These are phyloP conservation scores for Crepidotus variabilis DNA, from an alignment of 768 basidiomycete species.

Conservation along the genomic window DNA sequence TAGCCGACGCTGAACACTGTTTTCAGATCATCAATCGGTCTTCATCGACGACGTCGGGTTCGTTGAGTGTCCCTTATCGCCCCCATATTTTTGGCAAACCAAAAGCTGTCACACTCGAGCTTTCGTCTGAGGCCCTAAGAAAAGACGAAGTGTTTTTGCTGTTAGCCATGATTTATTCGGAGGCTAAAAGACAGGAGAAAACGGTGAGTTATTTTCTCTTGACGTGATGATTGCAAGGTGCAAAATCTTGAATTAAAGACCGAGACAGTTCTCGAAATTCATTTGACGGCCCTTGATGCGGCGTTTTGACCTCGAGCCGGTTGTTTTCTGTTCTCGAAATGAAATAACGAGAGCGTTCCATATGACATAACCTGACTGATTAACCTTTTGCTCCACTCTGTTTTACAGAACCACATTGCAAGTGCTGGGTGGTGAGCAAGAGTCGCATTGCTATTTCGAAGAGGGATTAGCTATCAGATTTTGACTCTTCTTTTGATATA, in stretches of 20 bases:
- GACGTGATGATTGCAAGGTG: background rate
- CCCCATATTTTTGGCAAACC: slow-evolving; percentile 45
- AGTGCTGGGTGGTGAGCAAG: background rate
- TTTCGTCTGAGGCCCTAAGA: slow-evolving; percentile 35
- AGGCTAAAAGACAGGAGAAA: slow-evolving; percentile 34
- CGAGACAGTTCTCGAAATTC: background rate
- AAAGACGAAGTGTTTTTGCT: slow-evolving; percentile 39
- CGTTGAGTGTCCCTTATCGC: slow-evolving; percentile 41
- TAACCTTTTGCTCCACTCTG: background rate
- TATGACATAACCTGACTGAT: background rate
- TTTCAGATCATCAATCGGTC: background rate
- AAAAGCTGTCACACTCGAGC: slow-evolving; percentile 33
- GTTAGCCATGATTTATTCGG: slow-evolving; percentile 35
- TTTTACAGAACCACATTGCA: background rate
- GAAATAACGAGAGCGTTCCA: background rate
- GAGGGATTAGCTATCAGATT: too few relatives aligned
- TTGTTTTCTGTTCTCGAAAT: too few relatives aligned
- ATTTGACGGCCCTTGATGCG: background rate
- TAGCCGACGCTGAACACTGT: slow-evolving; percentile 17
- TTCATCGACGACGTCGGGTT: slow-evolving; percentile 19
- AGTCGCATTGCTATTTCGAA: too few relatives aligned
- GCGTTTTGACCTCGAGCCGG: too few relatives aligned
- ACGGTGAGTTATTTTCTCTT: slow-evolving; percentile 22
- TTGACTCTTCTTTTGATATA: background rate
- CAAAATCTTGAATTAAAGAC: background rate